Conservation (phyloP, 2,329 filamentous ascomycete genomes). For the Grosmannia clavigera region DNA sequence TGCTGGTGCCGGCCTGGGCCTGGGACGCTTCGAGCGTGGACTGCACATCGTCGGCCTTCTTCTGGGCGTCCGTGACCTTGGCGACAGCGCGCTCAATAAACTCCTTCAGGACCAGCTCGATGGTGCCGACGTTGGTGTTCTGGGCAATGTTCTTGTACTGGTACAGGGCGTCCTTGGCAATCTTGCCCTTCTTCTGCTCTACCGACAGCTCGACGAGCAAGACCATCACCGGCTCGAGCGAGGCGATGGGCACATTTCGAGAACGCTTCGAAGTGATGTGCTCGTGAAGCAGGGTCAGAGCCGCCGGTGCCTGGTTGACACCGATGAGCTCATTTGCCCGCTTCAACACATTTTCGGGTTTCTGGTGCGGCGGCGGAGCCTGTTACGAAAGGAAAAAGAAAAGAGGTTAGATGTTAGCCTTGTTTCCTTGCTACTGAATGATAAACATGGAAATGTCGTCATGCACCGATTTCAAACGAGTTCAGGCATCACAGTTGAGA, state of each 20-base stretch:
- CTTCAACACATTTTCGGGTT: conserved; percentile 98
- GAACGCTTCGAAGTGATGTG: conserved; percentile 98
- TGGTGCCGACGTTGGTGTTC: conserved; percentile 96
- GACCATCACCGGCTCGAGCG: conserved; percentile 96
- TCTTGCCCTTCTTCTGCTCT: conserved; percentile 94
- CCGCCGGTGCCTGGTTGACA: conserved; percentile 84
- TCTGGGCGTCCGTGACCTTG: conserved; percentile 91
- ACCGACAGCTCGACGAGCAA: conserved; percentile 94
- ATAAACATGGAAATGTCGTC: neutral
- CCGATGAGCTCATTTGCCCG: conserved; percentile 97
- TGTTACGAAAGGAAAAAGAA: conserved; percentile 5
- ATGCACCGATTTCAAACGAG: neutral
- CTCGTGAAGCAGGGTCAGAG: conserved; percentile 91
- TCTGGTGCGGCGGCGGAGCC: conserved; percentile 94
- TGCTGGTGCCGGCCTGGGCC: conserved; percentile 45
- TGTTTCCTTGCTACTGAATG: neutral
- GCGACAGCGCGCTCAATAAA: conserved; percentile 96
- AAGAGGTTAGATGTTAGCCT: neutral
- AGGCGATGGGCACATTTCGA: conserved; percentile 91
- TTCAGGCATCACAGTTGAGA: neutral
- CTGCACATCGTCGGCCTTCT: conserved; percentile 92
- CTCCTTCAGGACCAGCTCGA: conserved; percentile 93
- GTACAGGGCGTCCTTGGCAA: conserved; percentile 96
- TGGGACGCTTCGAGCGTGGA: conserved; percentile 63
- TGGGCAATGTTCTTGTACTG: conserved; percentile 99